These are phyloP conservation scores for Anisodus acutangulus DNA, from an alignment of 257 asterid genomes.

Conservation along the genomic window DNA sequence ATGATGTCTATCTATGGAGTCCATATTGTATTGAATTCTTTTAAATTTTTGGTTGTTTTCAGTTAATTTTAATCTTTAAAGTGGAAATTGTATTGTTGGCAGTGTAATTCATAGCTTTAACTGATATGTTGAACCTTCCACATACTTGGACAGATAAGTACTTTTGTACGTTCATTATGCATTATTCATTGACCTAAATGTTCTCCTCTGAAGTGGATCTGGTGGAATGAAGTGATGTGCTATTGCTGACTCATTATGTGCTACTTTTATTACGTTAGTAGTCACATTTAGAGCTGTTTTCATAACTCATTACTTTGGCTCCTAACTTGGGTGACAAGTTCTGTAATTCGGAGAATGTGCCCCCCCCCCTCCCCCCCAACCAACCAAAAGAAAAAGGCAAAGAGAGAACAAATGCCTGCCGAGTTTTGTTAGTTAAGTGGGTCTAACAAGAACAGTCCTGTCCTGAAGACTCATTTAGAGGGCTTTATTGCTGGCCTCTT, in stretches of 20 bases:
- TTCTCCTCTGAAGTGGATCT: neutral
- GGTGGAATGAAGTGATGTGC: constrained; percentile 11
- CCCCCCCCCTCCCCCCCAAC: neutral
- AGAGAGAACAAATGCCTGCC: neutral
- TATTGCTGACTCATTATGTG: neutral
- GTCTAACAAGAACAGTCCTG: neutral
- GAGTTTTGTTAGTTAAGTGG: neutral
- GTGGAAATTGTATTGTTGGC: neutral
- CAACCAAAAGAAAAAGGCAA: neutral
- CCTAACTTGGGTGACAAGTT: neutral
- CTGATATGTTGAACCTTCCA: neutral
- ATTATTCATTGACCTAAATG: neutral
- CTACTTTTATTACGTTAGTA: neutral
- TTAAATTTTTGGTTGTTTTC: neutral
- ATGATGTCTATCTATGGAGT: neutral
- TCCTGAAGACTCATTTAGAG: neutral
- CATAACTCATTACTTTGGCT: neutral
- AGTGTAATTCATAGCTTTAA: neutral
- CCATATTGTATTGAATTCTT: neutral
- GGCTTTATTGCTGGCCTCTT: neutral
- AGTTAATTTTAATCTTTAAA: neutral
- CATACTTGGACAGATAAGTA: neutral
- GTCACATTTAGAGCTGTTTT: constrained; percentile 4
- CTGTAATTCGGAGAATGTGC: neutral
- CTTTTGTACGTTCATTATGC: neutral